These are phyloP conservation scores for Croton setiger DNA, from an alignment of 441 rosid species.

Conservation along the genomic window DNA sequence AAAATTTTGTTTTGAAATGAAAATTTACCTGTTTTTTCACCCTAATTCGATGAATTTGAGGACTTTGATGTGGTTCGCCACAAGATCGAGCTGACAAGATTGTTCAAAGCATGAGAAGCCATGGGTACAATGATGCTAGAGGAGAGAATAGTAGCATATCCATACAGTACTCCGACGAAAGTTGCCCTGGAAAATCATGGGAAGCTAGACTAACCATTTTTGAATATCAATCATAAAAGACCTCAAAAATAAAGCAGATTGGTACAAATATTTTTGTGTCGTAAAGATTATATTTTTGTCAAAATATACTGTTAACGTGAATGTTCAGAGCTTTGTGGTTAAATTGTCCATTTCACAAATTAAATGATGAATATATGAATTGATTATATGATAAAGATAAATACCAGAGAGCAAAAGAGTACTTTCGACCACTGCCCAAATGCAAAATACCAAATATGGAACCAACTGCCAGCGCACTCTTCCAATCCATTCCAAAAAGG, in stretches of 20 bases:
- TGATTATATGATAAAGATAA: neutral
- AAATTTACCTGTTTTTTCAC: too few species aligned
- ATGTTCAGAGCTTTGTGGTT: neutral
- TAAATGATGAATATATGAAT: neutral
- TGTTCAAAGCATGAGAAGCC: slow-evolving; percentile 81
- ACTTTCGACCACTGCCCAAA: slow-evolving; percentile 79
- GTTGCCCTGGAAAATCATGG: slow-evolving; percentile 60
- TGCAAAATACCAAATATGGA: slow-evolving; percentile 71
- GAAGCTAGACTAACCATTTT: neutral
- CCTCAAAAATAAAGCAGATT: neutral
- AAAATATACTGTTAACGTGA: too few species aligned
- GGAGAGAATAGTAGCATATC: slow-evolving; percentile 61
- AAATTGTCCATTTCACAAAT: neutral
- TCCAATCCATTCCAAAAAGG: slow-evolving; percentile 64
- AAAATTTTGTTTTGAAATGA: too few species aligned
- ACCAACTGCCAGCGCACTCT: slow-evolving; percentile 51
- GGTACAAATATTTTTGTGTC: neutral
- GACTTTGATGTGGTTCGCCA: slow-evolving; percentile 54
- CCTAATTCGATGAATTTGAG: slow-evolving; percentile 29
- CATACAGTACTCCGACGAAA: slow-evolving; percentile 67
- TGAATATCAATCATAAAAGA: slow-evolving; percentile 1
- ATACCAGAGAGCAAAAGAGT: slow-evolving; percentile 84
- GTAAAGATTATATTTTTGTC: too few species aligned
- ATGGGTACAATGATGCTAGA: slow-evolving; percentile 67
- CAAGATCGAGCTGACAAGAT: slow-evolving; percentile 65